Evolutionary conservation across 805 yeast species (phyloP), one percentile per base, ranked within the genome.

Genomic region (Metschnikowia anglica): DNA sequence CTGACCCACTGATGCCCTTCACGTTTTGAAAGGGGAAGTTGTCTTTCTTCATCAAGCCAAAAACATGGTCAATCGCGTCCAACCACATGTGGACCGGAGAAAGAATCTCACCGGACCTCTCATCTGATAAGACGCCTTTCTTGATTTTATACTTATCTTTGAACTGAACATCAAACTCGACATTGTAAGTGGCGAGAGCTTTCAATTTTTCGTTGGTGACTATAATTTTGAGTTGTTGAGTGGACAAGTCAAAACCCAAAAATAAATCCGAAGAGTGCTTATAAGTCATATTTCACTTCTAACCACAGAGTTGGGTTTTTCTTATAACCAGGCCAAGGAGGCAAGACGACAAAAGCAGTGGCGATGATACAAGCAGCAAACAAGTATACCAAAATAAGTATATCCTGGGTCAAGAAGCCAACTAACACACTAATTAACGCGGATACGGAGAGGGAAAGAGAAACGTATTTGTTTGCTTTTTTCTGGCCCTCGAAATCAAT

Each of bases 1-100:
- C 85, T 0, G 95, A 88, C 0, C 97, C 97, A 33, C 85, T 76
- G 37, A 89, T 74, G 1, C 85, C 88, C 30, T 54, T 70, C 12
- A 89, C 89, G 29, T 63, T 56, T 2, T 62, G 53, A 52, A 89
- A 79, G 6, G 83, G 85, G 53, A 87, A 80, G 0, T 61, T 54
- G 24, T 74, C 76, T 1, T 55, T 35, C 48, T 68, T 59, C 80
- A 83, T 75, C 58, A 67, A 64, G 10, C 53, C 62, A 44, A 89
- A 74, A 3, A 86, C 64, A 43, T 77, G 58, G 56, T 90, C 91
- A 24, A 89, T 53, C 0, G 96, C 87, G 48, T 85, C 95, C 30
- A 89, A 68, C 95, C 95, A 90, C 88, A 88, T 83, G n/a, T 72
- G 76, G 11, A 89, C 93, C 0, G 96, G 96, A 6, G 93, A 83